phyloP scores from a whole-genome alignment of 225 moss, liverwort and hornwort genomes.

The Anthoceros angustus region DNA sequence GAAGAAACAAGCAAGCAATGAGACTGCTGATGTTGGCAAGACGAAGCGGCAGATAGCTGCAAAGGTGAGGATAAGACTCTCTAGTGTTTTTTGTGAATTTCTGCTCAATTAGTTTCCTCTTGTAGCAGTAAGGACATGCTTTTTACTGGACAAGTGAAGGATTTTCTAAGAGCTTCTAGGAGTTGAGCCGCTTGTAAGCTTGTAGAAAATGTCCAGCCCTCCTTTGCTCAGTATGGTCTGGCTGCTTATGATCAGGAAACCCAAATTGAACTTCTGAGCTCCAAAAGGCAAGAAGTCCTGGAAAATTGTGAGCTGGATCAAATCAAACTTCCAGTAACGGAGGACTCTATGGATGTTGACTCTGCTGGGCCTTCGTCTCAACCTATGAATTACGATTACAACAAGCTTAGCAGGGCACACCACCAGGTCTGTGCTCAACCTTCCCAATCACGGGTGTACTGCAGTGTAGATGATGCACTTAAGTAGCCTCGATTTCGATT shows the following conservation, averaged over 20 bases:
- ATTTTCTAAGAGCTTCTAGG: background rate
- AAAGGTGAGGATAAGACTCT: slow-evolving; percentile 28
- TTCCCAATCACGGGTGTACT: background rate
- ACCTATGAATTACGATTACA: slow-evolving; percentile 44
- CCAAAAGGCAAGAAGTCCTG: slow-evolving; percentile 61
- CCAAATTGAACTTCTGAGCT: slow-evolving; percentile 64
- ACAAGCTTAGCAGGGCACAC: slow-evolving; percentile 41
- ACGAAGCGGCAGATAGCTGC: slow-evolving; percentile 86
- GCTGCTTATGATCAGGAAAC: slow-evolving; percentile 34
- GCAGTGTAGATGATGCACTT: no score
- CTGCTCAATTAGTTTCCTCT: background rate
- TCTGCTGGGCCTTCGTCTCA: slow-evolving; percentile 34
- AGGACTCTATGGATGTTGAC: slow-evolving; percentile 42
- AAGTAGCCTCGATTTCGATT: background rate
- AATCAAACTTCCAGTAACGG: slow-evolving; percentile 61
- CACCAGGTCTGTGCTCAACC: slow-evolving; percentile 41
- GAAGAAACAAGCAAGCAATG: slow-evolving; percentile 68
- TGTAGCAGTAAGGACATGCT: no score
- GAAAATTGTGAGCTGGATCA: slow-evolving; percentile 94
- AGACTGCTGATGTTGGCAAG: slow-evolving; percentile 69
- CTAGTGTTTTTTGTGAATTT: background rate
- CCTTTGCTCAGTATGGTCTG: background rate
- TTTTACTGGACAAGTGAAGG: background rate
- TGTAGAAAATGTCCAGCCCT: background rate
- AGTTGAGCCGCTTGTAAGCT: background rate